Evolutionary conservation across 179 eudicot genomes (phyloP), one percentile per base, ranked within the genome.

Genomic region (Vitellaria paradoxa): DNA sequence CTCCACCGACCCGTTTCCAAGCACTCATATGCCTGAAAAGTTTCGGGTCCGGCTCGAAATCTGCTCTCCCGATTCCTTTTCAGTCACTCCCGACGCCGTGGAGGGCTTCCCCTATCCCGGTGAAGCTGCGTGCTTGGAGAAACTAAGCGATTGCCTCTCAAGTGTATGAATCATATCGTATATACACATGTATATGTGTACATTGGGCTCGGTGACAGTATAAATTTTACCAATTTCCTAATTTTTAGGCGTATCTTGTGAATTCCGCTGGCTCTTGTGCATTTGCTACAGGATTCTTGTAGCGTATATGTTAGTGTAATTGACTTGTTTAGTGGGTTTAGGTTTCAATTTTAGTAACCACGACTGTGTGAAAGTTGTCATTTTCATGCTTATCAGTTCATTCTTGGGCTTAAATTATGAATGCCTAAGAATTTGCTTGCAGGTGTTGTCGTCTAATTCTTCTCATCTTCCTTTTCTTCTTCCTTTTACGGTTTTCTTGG

Each of bases 31-130:
- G 59, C 57, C 82, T 0, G 80, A 85, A 23, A 81, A 71, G 77
- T 91, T 95, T 37, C 81, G 87, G 63, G 91, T 74, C 70, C 82
- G 91, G 56, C 89, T 95, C 30, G 99, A 95, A 75, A 90, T 93
- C 15, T 95, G 95, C 78, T 87, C 95, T 13, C 92, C 95, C 7
- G 95, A 91, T 81, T 89, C 97, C 5, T 95, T 95, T 80, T 88
- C 89, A 0, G 75, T 90, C 79, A 80, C 86, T 18, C 95, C 97
- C 3, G 61, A 24, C 0, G 73, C 87, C 1, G 55, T 85, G 52
- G 73, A 77, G 74, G 95, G 93, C 76, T 82, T 85, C 65, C 7
- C 72, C 10, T 95, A 83, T 72, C 95, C 95, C 6, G 95, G 97
- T 47, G 91, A 85, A 67, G 86, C 65, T 30, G 81, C 68, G 26